These are phyloP conservation scores for Trifolium subterraneum DNA, from an alignment of 306 rosid species.

Conservation along the genomic window DNA sequence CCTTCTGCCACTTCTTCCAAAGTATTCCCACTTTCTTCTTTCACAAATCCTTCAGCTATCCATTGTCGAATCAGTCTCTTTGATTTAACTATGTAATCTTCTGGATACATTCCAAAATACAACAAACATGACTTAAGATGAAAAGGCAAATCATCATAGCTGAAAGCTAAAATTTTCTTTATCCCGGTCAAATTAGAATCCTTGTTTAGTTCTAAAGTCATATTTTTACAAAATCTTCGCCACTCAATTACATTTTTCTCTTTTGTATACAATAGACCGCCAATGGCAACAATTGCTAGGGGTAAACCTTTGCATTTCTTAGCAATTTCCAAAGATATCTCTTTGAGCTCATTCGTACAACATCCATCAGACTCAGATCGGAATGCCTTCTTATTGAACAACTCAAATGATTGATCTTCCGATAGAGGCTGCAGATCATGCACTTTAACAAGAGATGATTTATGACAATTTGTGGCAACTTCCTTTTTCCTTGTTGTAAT, in stretches of 20 bases:
- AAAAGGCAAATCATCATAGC: constrained; percentile 15
- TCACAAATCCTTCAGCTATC: constrained; percentile 41
- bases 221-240: neutral
- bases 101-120: constrained; percentile 35
- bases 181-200: neutral
- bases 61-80: neutral
- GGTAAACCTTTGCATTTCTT: neutral
- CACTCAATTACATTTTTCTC: neutral
- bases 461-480: neutral
- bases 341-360: too few relatives aligned
- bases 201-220: neutral
- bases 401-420: neutral
- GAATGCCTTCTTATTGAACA: too few relatives aligned
- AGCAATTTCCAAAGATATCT: neutral
- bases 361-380: too few relatives aligned
- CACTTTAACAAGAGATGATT: neutral
- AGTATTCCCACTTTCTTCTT: neutral
- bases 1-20: constrained; percentile 25
- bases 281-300: constrained; percentile 2
- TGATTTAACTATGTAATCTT: neutral
- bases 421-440: neutral
- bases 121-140: neutral
- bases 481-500: neutral
- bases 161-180: neutral
- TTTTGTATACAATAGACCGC: neutral